phyloP scores from a whole-genome alignment of 305 asterid species.

The Ruellia speciosa region DNA sequence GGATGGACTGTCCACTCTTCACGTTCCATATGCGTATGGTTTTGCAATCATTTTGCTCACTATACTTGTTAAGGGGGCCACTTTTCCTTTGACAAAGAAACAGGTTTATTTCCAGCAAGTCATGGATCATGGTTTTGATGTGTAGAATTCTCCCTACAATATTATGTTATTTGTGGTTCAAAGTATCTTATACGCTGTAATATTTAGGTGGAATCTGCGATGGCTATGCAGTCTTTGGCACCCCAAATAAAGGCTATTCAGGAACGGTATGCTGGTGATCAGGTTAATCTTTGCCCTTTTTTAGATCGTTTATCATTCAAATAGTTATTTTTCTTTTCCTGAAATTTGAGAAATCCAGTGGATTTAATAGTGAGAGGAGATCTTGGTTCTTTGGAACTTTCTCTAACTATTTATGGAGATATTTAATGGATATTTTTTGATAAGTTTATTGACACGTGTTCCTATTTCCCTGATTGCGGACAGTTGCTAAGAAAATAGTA shows the following conservation, averaged over 20 bases:
- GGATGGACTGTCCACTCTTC: conserved; percentile 82
- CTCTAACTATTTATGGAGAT: background rate
- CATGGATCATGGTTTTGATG: conserved; percentile 13
- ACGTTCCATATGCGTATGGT: conserved; percentile 90
- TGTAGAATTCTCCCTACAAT: background rate
- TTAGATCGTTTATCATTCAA: conserved; percentile 6
- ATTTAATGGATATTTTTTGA: too few relatives aligned
- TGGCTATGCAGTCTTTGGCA: conserved; percentile 92
- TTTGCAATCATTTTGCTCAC: conserved; percentile 93
- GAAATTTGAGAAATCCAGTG: background rate
- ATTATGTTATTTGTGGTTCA: conserved; percentile 2
- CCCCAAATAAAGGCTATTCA: conserved; percentile 98
- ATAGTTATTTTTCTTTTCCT: conserved; percentile 5
- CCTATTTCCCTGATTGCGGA: too few relatives aligned
- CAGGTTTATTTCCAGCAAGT: conserved; percentile 53
- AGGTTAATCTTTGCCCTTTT: conserved; percentile 47
- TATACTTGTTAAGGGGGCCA: conserved; percentile 79
- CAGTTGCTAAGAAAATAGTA: background rate
- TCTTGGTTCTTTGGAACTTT: background rate
- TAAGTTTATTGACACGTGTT: too few relatives aligned
- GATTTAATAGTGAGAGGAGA: background rate
- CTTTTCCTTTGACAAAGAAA: conserved; percentile 90
- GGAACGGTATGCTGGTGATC: conserved; percentile 94
- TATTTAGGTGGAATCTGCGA: conserved; percentile 85
- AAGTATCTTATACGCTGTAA: conserved; percentile 21